Evolutionary conservation across 805 yeast species (phyloP), one percentile per base, ranked within the genome.

Genomic region (Nakazawaea populi): DNA sequence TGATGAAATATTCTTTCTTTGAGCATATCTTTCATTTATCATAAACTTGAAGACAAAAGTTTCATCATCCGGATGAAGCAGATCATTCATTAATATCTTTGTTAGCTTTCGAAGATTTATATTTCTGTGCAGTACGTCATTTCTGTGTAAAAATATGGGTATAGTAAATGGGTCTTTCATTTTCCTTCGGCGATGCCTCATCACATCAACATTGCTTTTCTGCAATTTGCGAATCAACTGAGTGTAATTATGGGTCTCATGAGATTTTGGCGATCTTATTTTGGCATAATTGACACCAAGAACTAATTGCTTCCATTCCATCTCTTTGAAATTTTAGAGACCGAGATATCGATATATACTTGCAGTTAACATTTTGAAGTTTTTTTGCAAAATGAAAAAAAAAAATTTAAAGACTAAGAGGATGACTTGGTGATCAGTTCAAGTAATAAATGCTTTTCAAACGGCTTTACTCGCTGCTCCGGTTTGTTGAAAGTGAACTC

Each of bases 71-170:
- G 43, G 39, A 12, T 14, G 24, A 6, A 45, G 12, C 18, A 36
- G 4, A 38, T 51, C 53, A 14, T 43, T 42, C 47, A 51, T 42
- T 6, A 46, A 5, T 4, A 51, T 38, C 41, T 51, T 51, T 6
- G 44, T 11, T 9, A 46, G 11, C 31, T 46, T 51, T 6, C 42
- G 18, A 18, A 51, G 31, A 38, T 51, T 51, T 3, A 51, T 8
- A 38, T 51, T 51, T 12, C 18, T 10, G 27, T 46, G 42, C 11
- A 11, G 8, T 3, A 46, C 34, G 36, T 51, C 53, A 37, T 34
- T 51, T 32, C 43, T 36, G 35, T 51, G 53, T 12, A 51, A 32
- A 5, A 51, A 12, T 27, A 51, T 34, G 4, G 53, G 53, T 30
- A 51, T 32, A 18, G 53, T 37, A 29, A 18, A 41, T 6, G 46